Evolutionary conservation across 495 filamentous ascomycete genomes (phyloP).

Genomic region (Halenospora varia): DNA sequence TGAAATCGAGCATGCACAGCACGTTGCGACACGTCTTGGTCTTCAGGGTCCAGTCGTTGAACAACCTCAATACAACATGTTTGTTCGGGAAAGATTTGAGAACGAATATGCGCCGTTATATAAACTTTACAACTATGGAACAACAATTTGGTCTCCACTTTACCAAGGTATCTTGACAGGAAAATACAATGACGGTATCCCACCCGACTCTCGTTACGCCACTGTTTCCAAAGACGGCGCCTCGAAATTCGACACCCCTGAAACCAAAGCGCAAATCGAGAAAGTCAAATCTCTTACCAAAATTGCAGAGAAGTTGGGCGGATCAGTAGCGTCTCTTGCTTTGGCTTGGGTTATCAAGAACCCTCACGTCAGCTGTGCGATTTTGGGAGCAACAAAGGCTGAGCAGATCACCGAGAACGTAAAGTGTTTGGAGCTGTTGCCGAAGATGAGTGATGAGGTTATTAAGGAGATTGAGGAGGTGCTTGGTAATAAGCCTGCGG

Average conservation of each 20-base stretch:
- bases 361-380: slow-evolving; percentile 64
- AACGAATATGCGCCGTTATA: slow-evolving; percentile 59
- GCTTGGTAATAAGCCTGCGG: slow-evolving; percentile 15
- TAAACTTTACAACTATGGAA: slow-evolving; percentile 56
- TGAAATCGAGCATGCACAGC: slow-evolving; percentile 54
- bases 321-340: slow-evolving; percentile 53
- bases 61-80: slow-evolving; percentile 80
- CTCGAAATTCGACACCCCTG: not conserved
- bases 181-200: slow-evolving; percentile 72
- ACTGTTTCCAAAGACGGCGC: not conserved
- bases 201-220: slow-evolving; percentile 50
- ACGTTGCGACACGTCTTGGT: slow-evolving; percentile 23
- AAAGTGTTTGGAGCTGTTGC: slow-evolving; percentile 56
- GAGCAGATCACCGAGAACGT: slow-evolving; percentile 72
- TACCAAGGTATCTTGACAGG: slow-evolving; percentile 68
- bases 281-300: slow-evolving; percentile 46
- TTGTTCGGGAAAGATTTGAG: slow-evolving; percentile 47
- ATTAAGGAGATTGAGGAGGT: slow-evolving; percentile 65
- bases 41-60: slow-evolving; percentile 37
- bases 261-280: slow-evolving; percentile 31
- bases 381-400: slow-evolving; percentile 66
- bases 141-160: slow-evolving; percentile 70
- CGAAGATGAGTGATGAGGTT: slow-evolving; percentile 53
- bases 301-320: slow-evolving; percentile 63
- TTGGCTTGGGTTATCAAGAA: slow-evolving; percentile 79